Base-by-base conservation (phyloP, 192 early-diverging fungal species). In the Glomus cerebriforme region DNA sequence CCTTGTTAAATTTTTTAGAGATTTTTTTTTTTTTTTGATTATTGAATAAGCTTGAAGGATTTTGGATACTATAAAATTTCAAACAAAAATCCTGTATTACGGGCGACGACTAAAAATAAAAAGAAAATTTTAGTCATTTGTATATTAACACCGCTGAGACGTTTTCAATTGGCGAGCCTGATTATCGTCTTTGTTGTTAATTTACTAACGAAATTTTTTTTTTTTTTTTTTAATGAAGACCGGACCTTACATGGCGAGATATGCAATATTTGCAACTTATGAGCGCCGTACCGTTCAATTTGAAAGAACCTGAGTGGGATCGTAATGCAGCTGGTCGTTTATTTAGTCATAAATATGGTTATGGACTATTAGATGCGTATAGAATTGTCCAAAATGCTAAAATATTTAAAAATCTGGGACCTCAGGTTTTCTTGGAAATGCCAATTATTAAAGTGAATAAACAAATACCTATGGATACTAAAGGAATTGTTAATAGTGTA, bases 191-290 rank as follows among this genome's bases (percentile, higher is more conserved):
- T 2, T 43, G 39, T 10, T 43, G 39, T 43, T 43, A 73, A 31
- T 59, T 58, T n/a, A 59, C 17, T 58, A 7, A 73, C 29, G 22
- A 8, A 29, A 9, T 31, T 29, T 10, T 47, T 0, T 49, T 31
- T 59, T 22, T 17, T 58, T 31, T n/a, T n/a, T n/a, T n/a, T n/a
- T 32, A 3, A 32, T 37, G 37, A 64, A 76, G 97, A 3, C 95
- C 98, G n/a, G 98, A 99, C 68, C 88, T 99, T 59, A 91, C 88
- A 45, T 99, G 98, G 98, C 86, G 98, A 27, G 97, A 98, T 78
- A 82, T 96, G 32, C 98, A 99, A 85, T 92, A 96, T 49, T 83
- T 99, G 17, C 87, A 91, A 31, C 89, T 98, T 17, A 84, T 89
- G 7, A 91, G 92, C 22, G 95, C 95, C 0, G 80, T 95, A 6